Conservation (phyloP, 306 rosid genomes). For the Trifolium fragiferum region DNA sequence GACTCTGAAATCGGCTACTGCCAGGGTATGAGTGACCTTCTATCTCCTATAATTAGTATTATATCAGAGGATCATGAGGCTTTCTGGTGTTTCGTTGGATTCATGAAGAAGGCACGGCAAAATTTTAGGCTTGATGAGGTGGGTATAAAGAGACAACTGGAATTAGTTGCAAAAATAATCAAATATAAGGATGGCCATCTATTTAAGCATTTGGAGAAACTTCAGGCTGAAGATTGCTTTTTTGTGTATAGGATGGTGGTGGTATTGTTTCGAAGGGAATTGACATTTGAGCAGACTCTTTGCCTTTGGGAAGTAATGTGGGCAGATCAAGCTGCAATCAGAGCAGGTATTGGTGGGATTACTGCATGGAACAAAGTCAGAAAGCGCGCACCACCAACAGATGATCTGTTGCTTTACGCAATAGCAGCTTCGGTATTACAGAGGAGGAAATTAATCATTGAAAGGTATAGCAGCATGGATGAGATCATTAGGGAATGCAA, state of each 20-base stretch:
- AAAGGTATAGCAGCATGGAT: constrained; percentile 96
- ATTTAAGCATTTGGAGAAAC: constrained; percentile 93
- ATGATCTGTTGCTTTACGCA: constrained; percentile 86
- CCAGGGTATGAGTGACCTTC: constrained; percentile 99
- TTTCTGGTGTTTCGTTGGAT: constrained; percentile 99
- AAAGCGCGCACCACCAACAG: constrained; percentile 97
- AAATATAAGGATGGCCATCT: constrained; percentile 84
- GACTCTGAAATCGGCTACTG: constrained; percentile 99
- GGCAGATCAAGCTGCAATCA: constrained; percentile 98
- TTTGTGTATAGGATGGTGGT: constrained; percentile 99
- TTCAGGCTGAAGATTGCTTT: constrained; percentile 97
- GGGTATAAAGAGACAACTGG: constrained; percentile 92
- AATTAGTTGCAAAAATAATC: constrained; percentile 81
- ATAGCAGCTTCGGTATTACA: constrained; percentile 96
- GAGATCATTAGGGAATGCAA: constrained; percentile 97
- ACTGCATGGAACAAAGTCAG: constrained; percentile 93
- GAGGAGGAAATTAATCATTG: constrained; percentile 88
- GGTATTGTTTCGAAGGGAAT: constrained; percentile 92
- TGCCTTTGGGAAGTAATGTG: constrained; percentile 99
- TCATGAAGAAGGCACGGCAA: constrained; percentile 98
- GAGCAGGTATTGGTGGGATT: constrained; percentile 89
- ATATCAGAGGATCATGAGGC: constrained; percentile 92
- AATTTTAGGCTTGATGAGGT: constrained; percentile 98
- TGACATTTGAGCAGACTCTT: constrained; percentile 88
- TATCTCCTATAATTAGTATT: constrained; percentile 87